Evolutionary conservation across 139 green algal genomes (phyloP).

Genomic region (Ettlia oleoabundans): DNA sequence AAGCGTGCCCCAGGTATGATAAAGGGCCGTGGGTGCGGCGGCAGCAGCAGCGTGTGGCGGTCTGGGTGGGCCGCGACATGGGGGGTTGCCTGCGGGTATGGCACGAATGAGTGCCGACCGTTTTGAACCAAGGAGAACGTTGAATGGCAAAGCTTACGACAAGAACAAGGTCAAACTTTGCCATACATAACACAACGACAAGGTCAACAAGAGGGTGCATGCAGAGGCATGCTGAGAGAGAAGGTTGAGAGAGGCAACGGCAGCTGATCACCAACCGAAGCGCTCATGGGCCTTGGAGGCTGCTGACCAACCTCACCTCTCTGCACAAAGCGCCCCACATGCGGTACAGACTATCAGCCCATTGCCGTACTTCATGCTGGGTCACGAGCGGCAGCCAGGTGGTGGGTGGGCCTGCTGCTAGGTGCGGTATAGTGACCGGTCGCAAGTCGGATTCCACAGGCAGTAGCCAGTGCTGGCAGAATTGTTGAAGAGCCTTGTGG

Average conservation of each 20-base stretch:
- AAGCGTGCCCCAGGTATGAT: constrained; percentile 87
- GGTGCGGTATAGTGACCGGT: neutral
- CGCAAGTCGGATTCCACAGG: neutral
- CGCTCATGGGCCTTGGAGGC: too few relatives aligned
- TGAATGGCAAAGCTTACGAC: too few relatives aligned
- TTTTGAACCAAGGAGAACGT: too few relatives aligned
- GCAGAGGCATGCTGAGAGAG: too few relatives aligned
- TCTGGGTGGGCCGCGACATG: constrained; percentile 30
- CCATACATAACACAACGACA: too few relatives aligned
- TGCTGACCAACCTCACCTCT: constrained; percentile 3
- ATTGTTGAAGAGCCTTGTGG: neutral
- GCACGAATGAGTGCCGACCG: neutral
- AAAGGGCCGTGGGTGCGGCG: constrained; percentile 71
- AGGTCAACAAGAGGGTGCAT: too few relatives aligned
- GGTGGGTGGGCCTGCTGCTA: constrained; percentile 1
- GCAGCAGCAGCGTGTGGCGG: constrained; percentile 77
- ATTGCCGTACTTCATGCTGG: constrained; percentile 8
- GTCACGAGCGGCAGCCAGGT: constrained; percentile 46
- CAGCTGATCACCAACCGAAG: too few relatives aligned
- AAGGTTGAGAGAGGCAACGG: too few relatives aligned
- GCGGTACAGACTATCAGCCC: constrained; percentile 44
- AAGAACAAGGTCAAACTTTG: too few relatives aligned
- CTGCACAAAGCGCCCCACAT: constrained; percentile 57
- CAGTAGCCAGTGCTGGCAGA: constrained; percentile 15
- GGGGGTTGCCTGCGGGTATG: neutral